Conservation (phyloP, 495 filamentous ascomycete genomes). For the Sordaria brevicollis region DNA sequence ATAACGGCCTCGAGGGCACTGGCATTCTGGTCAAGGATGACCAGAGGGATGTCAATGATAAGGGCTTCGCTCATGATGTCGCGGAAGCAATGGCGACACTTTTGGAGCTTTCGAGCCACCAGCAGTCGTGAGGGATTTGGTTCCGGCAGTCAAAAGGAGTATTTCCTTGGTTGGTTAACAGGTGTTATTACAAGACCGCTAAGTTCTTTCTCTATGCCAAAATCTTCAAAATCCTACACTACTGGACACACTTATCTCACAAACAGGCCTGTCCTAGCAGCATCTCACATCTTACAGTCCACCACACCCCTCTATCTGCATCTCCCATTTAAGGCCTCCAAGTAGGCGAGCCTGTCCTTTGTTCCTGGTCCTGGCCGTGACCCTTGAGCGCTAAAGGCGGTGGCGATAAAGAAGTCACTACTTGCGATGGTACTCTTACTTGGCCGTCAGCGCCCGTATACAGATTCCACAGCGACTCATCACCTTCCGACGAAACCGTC, state of each 20-base stretch:
- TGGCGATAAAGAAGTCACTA: neutral
- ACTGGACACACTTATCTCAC: neutral
- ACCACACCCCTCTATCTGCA: neutral
- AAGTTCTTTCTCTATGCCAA: neutral
- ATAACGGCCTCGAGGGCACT: conserved; percentile 21
- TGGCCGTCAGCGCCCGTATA: neutral
- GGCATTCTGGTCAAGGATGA: conserved; percentile 26
- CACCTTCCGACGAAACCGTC: neutral
- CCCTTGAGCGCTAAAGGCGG: neutral
- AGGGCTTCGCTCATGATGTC: conserved; percentile 30
- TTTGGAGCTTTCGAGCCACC: neutral
- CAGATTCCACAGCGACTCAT: neutral
- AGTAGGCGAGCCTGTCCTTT: neutral
- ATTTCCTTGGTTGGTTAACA: neutral
- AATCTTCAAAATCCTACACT: neutral
- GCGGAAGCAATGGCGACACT: conserved; percentile 19
- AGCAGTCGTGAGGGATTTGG: neutral
- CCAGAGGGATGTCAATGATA: conserved; percentile 29
- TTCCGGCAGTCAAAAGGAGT: neutral
- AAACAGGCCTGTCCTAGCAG: neutral
- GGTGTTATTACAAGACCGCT: neutral
- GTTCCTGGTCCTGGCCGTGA: neutral
- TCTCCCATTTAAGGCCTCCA: neutral
- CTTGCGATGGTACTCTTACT: neutral
- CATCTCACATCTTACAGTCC: neutral